Evolutionary conservation across 148 eudicot genomes (phyloP).

Genomic region (Rhododendron ovatum): DNA sequence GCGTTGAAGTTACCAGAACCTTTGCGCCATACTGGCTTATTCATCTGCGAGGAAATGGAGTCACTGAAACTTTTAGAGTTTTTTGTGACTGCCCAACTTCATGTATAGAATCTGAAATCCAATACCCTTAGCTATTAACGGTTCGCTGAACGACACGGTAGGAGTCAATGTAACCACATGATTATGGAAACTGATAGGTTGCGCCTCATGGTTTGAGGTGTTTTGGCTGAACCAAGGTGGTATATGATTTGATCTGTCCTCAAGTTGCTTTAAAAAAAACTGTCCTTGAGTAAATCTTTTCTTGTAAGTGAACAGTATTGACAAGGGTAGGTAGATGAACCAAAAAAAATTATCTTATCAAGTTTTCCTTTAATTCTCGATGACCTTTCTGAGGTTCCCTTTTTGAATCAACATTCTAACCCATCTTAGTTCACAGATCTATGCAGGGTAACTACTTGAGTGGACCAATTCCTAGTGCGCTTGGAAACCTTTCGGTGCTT

Average conservation of each 20-base stretch:
- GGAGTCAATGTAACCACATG: not conserved
- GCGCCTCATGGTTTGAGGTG: not conserved
- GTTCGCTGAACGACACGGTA: not conserved
- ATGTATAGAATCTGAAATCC: not conserved
- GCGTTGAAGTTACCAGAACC: not conserved
- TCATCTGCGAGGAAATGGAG: not conserved
- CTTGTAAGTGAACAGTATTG: not conserved
- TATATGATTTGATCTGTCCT: not conserved
- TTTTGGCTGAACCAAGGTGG: not conserved
- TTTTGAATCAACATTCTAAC: not conserved
- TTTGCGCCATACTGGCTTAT: not conserved
- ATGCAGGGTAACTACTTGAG: slow-evolving; percentile 89
- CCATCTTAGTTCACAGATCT: slow-evolving; percentile 38
- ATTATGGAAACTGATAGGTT: not conserved
- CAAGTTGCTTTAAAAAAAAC: too few species aligned
- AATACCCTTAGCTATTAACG: not conserved
- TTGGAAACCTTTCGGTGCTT: slow-evolving; percentile 76
- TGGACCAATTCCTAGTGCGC: slow-evolving; percentile 63
- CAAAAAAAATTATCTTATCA: not conserved
- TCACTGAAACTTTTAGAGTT: not conserved
- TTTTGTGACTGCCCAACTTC: not conserved
- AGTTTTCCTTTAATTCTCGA: not conserved
- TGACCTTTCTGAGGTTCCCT: not conserved
- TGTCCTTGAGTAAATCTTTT: not conserved
- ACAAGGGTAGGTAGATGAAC: slow-evolving; percentile 1